phyloP scores from a whole-genome alignment of 208 protist species.

The Herpetomonas samuelpessoai region DNA sequence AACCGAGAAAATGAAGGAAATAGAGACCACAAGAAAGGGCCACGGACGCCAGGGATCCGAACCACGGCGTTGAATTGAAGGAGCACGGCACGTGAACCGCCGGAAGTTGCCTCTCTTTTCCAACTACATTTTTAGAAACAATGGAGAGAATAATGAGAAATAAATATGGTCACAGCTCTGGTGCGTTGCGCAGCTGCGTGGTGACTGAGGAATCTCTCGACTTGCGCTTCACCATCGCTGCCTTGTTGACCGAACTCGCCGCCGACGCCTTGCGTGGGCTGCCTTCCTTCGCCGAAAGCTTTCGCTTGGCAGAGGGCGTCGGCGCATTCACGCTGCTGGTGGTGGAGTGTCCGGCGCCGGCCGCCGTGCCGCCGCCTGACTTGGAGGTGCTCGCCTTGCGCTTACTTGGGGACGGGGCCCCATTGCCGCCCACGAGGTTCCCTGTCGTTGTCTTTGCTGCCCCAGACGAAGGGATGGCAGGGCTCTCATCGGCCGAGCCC shows the following conservation, averaged over 20 bases:
- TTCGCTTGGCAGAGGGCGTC: neutral
- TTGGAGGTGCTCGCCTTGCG: slow-evolving; percentile 1
- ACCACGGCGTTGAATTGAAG: too few relatives aligned
- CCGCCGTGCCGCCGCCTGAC: neutral
- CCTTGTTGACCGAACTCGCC: neutral
- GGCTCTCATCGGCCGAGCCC: neutral
- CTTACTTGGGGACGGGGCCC: neutral
- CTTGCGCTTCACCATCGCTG: too few relatives aligned
- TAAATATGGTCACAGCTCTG: neutral
- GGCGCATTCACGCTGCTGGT: neutral
- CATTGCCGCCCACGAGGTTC: neutral
- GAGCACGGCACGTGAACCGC: too few relatives aligned
- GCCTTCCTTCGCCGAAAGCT: neutral
- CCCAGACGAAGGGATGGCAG: neutral
- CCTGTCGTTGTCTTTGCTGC: too few relatives aligned
- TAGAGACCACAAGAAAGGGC: too few relatives aligned
- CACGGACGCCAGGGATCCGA: too few relatives aligned
- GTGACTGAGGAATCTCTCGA: neutral
- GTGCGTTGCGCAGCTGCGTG: neutral
- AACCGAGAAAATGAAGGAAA: too few relatives aligned
- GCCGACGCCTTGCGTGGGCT: slow-evolving; percentile 1
- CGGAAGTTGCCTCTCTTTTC: too few relatives aligned
- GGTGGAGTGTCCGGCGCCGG: neutral
- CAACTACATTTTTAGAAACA: too few relatives aligned
- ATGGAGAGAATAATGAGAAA: neutral